Evolutionary conservation across 441 rosid species (phyloP), one percentile per base, ranked within the genome.

Genomic region (Gossypium lobatum): DNA sequence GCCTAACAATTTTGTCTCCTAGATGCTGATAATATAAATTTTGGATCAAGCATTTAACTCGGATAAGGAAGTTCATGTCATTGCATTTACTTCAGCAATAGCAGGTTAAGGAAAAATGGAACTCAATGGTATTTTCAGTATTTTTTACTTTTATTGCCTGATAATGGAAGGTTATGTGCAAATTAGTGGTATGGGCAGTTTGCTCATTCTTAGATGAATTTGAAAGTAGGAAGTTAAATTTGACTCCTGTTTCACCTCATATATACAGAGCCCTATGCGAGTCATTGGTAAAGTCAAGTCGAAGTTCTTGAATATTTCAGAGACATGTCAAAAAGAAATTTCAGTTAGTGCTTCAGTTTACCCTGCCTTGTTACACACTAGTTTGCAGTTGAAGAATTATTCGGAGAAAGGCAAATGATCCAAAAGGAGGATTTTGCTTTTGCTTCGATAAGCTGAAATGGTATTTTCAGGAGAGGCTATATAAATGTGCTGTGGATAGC

Each of bases 61-160:
- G 48, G 81, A 84, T 59, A 34, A 65, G 53, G 75, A 70, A 75
- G 25, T 82, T 66, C 81, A 86, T 17, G 78, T 85, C 31, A 74
- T 82, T 75, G 87, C 89, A 55, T 84, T 86, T 74, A 80, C 76
- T 70, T 76, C 94, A 18, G 97, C 93, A 9, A 87, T 89, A 93
- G 81, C 74, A 82, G 92, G 89, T 55, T 45, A 31, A 31, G 37
- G 48, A 9, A 87, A 73, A 73, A 72, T 93, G 86, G 82, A 80
- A 80, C 79, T 75, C 6, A 75, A 72, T 1, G 84, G 77, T 25
- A 75, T 88, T 77, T 71, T 62, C 72, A 82, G 74, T 81, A 87
- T 74, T 80, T 88, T 2, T 80, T 31, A 81, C 11, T 84, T 89
- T 75, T 93, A 88, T 80, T 85, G 79, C 75, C 83, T 79, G 80